Evolutionary conservation across 1,139 yeast genomes (phyloP), one percentile per base, ranked within the genome.

Genomic region (Yamadazyma membranifaciens): DNA sequence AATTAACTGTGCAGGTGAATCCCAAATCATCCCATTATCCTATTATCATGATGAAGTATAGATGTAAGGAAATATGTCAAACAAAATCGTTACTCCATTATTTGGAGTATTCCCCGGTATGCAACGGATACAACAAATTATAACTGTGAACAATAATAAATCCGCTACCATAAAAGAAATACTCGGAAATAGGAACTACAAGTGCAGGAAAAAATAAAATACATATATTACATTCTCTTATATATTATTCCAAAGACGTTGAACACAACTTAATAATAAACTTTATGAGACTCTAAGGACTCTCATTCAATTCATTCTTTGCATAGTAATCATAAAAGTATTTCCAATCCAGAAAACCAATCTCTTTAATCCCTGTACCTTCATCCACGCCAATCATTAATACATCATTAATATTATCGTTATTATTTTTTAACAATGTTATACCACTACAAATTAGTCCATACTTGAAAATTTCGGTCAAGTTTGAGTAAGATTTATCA

Each of bases 391-490:
- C 76, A 12, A 63, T 46, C 59, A 72, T 67, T 20, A 69, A 48
- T 48, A 75, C 69, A 40, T 59, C 59, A 35, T 62, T 56, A 55
- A 70, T 59, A 33, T 48, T 50, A 7, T 46, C 45, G 7, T 54
- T 56, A 9, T 53, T 57, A 36, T 52, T 57, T 43, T 76, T 77
- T 44, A 78, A 64, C 48, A 70, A 75, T 4, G 82, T 73, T 29
- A 80, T 75, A 3, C 79, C 83, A 44, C 83, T 75, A 48, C 83
- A 78, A 6, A 80, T 73, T 41, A 80, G 65, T 2, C 85, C 86
- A 46, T 74, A 66, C 42, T 73, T 75, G 56, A 80, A 75, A 4
- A 78, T 78, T 39, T 76, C 80, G 4, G 78, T 71, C 50, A 79
- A 66, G 44, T 75, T 78, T 17, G 77, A 68, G 55, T 78, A 80